Base-by-base conservation (phyloP, 176 grass and related monocot species). In the Ensete ventricosum region DNA sequence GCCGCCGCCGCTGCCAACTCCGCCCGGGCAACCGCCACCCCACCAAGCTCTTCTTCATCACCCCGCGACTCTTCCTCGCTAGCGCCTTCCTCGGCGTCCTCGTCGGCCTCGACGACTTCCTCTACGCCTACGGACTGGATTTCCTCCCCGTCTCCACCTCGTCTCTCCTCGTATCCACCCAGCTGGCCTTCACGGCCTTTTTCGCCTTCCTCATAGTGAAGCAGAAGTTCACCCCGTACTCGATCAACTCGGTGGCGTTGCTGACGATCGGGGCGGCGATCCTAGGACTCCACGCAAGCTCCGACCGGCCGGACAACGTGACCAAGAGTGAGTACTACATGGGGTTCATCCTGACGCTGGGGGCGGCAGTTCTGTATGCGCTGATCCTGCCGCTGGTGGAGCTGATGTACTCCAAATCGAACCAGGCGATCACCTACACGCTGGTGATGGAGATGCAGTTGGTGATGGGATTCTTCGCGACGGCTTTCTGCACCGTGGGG, bases 381-480 rank as follows among this genome's bases (percentile, higher is more conserved):
- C 24, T 96, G 29, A 13, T 96, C 49, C 77, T 96, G 34, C 86
- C 92, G 34, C 62, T 82, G 75, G 67, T 96, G 74, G 89, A 96
- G 77, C 82, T 87, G 65, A 82, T 73, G 11, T 87, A 89, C 71
- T 77, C 84, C 2, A 71, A 79, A 17, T 9, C 79, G 19, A 53
- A 73, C 3, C 69, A 14, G 13, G 55, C 73, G 21, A 75, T 89
- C 8, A 83, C 19, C 26, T 96, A 92, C 83, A 87, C 85, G 48
- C 64, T 97, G 69, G 84, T 90, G 69, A 79, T 88, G 83, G 93
- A 96, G 90, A 90, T 96, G 87, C 89, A 92, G 79, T 53, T 96
- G 55, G 79, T 86, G 52, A 90, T 96, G 54, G 85, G 89, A 0
- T 64, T 90, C 78, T 74, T 79, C 14, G 92, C 83, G 55, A 92